Base-by-base conservation (phyloP, 192 early-diverging fungal genomes). In the Umbelopsis ramanniana region DNA sequence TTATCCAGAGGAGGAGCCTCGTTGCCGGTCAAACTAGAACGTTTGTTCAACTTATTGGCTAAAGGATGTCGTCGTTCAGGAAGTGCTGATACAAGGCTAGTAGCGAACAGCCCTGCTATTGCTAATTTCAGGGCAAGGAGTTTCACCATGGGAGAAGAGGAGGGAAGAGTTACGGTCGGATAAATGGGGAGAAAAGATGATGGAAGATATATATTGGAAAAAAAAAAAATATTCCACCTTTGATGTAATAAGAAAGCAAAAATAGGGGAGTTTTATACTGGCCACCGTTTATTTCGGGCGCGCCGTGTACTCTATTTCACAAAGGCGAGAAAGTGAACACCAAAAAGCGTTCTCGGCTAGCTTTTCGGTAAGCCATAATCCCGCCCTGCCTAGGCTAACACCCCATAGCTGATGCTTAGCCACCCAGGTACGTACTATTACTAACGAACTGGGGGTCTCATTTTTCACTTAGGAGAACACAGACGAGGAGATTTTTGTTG, bases 81-180 rank as follows among this genome's bases (percentile, higher is more conserved):
- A 33, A 63, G 57, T 37, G 57, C 57, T 35, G 11, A 1, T 17
- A 63, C 57, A 63, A 35, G 23, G 23, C 22, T 60, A 19, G 57
- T 63, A 17, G 57, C 57, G 26, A 63, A 17, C 33, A 63, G 26
- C 3, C 33, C 33, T 37, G 57, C 57, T 33, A 63, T 29, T 63
- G 57, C 33, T 63, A 63, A 63, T 63, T 63, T 63, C 57, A 63
- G 57, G 57, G 57, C 57, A 63, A 63, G 26, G 26, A 63, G 33
- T 4, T 63, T 63, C 11, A 63, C 57, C 57, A 63, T 63, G 29
- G 8, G 12, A 35, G 33, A 38, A 63, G 12, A 11, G 26, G 19
- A n/a, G 15, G 33, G 33, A 37, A 57, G 4, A 17, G 53, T 10
- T 54, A 24, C 11, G 40, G 6, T 24, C 53, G 57, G 33, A 15